phyloP scores from a whole-genome alignment of 176 grass and related monocot genomes.

The Sorghum bicolor region Sorghum_bicolor_NCBIv3 NC_012876.2:63849501-63850000 shows the following conservation, averaged over 20 bases:
- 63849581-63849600: too few species aligned
- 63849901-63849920: conserved; percentile 50
- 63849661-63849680: background rate
- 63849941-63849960: conserved; percentile 75
- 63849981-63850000: background rate
- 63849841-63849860: conserved; percentile 40
- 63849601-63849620: too few species aligned
- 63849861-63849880: conserved; percentile 55
- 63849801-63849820: conserved; percentile 45
- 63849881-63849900: conserved; percentile 53
- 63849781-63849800: conserved; percentile 58
- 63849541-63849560: background rate
- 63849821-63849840: conserved; percentile 47
- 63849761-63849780: conserved; percentile 71
- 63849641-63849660: background rate
- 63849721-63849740: conserved; percentile 89
- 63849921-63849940: conserved; percentile 71
- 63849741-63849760: conserved; percentile 79
- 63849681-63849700: background rate
- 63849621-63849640: too few species aligned
- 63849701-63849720: background rate
- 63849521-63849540: too few species aligned
- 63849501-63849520: too few species aligned
- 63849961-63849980: conserved; percentile 65
- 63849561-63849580: too few species aligned